Conservation (phyloP, 495 filamentous ascomycete species). For the Aspergillus nidulans region DNA sequence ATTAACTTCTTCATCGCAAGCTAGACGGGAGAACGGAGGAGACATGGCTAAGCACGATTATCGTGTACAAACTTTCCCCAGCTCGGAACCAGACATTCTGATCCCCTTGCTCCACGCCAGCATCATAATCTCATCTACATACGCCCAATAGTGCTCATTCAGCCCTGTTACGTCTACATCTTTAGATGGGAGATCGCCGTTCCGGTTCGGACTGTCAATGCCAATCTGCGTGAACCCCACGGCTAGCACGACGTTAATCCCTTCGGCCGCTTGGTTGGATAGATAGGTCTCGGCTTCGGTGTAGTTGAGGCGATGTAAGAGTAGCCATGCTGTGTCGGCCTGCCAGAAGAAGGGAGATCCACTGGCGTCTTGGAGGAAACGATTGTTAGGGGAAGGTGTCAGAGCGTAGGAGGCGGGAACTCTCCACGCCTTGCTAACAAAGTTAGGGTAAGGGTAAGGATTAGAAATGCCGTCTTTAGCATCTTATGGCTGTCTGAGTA, state of each 20-base stretch:
- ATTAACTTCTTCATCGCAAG: neutral
- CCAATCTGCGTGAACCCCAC: neutral
- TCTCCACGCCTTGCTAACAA: too few relatives aligned
- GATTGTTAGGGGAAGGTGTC: neutral
- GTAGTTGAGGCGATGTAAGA: constrained; percentile 8
- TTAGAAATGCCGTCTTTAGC: too few relatives aligned
- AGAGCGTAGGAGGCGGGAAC: constrained; percentile 3
- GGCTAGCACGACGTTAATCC: constrained; percentile 1
- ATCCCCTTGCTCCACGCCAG: constrained; percentile 10
- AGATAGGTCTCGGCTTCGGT: constrained; percentile 6
- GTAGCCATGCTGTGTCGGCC: constrained; percentile 13
- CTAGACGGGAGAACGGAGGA: neutral
- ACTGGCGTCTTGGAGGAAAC: neutral
- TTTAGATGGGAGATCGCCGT: constrained; percentile 5
- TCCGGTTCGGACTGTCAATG: constrained; percentile 2
- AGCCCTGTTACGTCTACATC: neutral
- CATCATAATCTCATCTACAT: constrained; percentile 4
- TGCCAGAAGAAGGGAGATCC: constrained; percentile 12
- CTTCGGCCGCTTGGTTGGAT: neutral
- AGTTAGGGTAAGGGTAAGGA: too few relatives aligned
- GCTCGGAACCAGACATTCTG: constrained; percentile 1
- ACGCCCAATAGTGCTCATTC: constrained; percentile 8
- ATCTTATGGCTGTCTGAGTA: too few relatives aligned
- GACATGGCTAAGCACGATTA: neutral
- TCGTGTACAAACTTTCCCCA: constrained; percentile 3